These are phyloP conservation scores for Rhodotorula sphaerocarpa DNA, from an alignment of 768 basidiomycete genomes.

Conservation along the genomic window DNA sequence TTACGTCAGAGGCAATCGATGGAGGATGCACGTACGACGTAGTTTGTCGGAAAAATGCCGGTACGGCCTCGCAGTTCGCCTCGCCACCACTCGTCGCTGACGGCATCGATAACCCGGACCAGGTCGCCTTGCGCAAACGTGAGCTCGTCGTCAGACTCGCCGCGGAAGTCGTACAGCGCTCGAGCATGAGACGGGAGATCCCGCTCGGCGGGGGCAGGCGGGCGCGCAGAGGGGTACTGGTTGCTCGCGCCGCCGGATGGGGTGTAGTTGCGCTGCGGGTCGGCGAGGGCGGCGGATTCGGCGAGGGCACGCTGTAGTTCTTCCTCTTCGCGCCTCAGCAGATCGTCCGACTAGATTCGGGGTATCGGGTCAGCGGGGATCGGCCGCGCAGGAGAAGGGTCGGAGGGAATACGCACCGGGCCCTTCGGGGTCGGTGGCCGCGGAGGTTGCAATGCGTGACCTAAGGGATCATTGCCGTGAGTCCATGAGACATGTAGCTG, in stretches of 20 bases:
- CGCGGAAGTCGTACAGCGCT: conserved; percentile 79
- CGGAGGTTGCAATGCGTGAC: conserved; percentile 16
- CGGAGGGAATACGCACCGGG: conserved; percentile 33
- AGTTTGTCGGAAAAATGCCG: conserved; percentile 94
- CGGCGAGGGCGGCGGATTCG: conserved; percentile 27
- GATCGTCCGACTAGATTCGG: conserved; percentile 59
- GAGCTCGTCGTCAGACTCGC: conserved; percentile 79
- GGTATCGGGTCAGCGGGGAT: no score
- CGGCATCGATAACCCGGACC: conserved; percentile 87
- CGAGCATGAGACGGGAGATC: conserved; percentile 47
- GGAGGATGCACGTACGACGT: conserved; percentile 58
- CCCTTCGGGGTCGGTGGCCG: background rate
- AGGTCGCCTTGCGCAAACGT: conserved; percentile 85
- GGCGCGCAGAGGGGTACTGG: conserved; percentile 37
- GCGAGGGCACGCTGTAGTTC: conserved; percentile 82
- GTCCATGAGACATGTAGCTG: no score
- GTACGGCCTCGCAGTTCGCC: conserved; percentile 73
- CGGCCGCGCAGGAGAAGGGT: background rate
- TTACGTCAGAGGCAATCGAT: background rate
- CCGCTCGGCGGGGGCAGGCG: conserved; percentile 50
- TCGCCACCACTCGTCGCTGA: conserved; percentile 94
- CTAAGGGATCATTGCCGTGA: no score
- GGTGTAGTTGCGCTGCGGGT: conserved; percentile 17
- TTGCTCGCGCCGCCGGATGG: conserved; percentile 32
- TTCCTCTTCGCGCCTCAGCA: conserved; percentile 78